phyloP scores from a whole-genome alignment of 2,329 filamentous ascomycete species.

The Zelopaecilomyces penicillatus region DNA sequence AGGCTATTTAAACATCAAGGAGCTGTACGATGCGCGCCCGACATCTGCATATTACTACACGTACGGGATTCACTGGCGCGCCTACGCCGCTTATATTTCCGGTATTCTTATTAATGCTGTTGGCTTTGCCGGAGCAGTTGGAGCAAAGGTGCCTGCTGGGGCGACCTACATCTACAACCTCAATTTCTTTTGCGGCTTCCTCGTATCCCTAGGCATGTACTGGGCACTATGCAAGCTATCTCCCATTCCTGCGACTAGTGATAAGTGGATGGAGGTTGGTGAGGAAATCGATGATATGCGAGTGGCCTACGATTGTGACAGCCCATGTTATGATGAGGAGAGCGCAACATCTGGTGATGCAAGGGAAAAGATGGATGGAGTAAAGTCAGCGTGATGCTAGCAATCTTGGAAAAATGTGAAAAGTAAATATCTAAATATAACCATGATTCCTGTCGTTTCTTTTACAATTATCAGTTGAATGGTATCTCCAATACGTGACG shows the following conservation, averaged over 20 bases:
- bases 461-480: too few relatives aligned
- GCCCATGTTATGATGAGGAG: slow-evolving; percentile 32
- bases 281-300: slow-evolving; percentile 49
- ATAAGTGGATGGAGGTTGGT: slow-evolving; percentile 69
- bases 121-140: slow-evolving; percentile 78
- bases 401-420: too few relatives aligned
- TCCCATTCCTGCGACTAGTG: slow-evolving; percentile 67
- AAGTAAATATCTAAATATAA: too few relatives aligned
- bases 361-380: too few relatives aligned
- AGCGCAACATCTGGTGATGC: background rate
- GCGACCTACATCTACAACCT: slow-evolving; percentile 83
- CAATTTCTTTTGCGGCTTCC: slow-evolving; percentile 83
- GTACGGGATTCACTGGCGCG: slow-evolving; percentile 72
- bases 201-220: slow-evolving; percentile 60
- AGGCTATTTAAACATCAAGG: slow-evolving; percentile 70
- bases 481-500: too few relatives aligned
- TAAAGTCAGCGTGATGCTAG: too few relatives aligned
- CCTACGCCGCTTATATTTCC: slow-evolving; percentile 70
- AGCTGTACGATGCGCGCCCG: slow-evolving; percentile 66
- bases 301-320: slow-evolving; percentile 36
- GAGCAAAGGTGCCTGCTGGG: slow-evolving; percentile 60
- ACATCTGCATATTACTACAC: slow-evolving; percentile 65
- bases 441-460: too few relatives aligned
- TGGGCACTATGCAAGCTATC: slow-evolving; percentile 59
- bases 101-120: slow-evolving; percentile 88